phyloP scores from a whole-genome alignment of 2,329 filamentous ascomycete species.

The Trichoderma polysporum region DNA sequence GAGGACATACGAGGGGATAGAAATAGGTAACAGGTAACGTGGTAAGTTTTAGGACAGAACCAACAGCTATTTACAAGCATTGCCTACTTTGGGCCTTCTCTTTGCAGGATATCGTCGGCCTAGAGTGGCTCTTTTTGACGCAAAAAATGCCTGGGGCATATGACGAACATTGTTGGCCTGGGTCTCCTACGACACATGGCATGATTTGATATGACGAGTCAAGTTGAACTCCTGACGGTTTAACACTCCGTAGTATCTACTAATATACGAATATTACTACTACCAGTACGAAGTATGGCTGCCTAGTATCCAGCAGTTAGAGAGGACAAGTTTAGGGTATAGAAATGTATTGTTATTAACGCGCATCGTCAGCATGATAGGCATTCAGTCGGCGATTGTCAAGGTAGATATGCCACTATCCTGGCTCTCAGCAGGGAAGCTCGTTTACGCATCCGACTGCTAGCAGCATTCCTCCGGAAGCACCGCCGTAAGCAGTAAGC shows the following conservation, averaged over 20 bases:
- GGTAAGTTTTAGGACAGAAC: neutral
- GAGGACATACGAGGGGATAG: too few relatives aligned
- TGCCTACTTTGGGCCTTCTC: neutral
- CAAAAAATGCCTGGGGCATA: neutral
- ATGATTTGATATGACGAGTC: conserved; percentile 9
- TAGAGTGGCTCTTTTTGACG: neutral
- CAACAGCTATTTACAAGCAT: neutral
- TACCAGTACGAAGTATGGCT: neutral
- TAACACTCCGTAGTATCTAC: neutral
- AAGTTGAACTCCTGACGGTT: neutral
- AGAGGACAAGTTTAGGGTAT: neutral
- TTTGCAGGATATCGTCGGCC: neutral
- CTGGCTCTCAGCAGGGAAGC: neutral
- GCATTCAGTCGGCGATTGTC: neutral
- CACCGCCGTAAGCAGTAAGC: neutral
- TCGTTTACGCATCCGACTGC: neutral
- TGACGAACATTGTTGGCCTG: neutral
- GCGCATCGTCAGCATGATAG: neutral
- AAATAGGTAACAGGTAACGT: neutral
- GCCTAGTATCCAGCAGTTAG: neutral
- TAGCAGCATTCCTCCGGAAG: neutral
- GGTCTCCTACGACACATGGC: neutral
- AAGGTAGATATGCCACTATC: neutral
- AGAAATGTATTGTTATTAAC: neutral
- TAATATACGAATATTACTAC: neutral